Base-by-base conservation (phyloP, 257 asterid genomes). In the Solanum bulbocastanum region DNA sequence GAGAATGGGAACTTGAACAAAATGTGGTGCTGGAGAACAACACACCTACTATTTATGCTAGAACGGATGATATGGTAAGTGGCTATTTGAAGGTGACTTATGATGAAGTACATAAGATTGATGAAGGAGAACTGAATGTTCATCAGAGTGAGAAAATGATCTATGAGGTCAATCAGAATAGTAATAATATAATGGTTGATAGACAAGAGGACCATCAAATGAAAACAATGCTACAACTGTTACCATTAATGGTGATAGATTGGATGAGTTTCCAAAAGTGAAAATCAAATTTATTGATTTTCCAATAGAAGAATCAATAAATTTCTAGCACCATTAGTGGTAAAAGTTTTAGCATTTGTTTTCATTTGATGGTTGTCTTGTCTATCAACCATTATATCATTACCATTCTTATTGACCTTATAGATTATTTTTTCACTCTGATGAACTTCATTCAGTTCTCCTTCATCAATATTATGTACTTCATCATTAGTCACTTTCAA, bases 1-100 rank as follows among this genome's bases (percentile, higher is more conserved):
- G 8, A 72, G 81, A 72, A 72, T 15, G 42, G 27, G 27, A 72
- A 35, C 68, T 86, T 86, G 88, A 83, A 66, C 32, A 62, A 42
- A 84, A 76, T 11, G 87, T 74, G 65, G 20, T 46, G 39, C 35
- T 36, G 36, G 91, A 87, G 88, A 93, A 84, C 84, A 87, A 82
- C 87, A 87, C 86, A 74, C 68, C 92, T 16, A 32, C 73, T 42
- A 90, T 73, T 79, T 87, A 69, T 89, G 92, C 22, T 73, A 91
- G 83, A 7, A 25, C 2, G 44, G 91, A 87, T 81, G 87, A 87
- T 83, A 89, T 42, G 82, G 62, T 83, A 33, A 74, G 22, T 76
- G 93, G 88, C 30, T 86, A 88, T 52, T 88, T 74, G 60, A 88
- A 87, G 73, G 88, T 87, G 20, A 91, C 89, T 58, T 74, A 89